A percentile compares a stretch with the other conserved stretches of the same genome.
Conservation (phyloP, 23 red algal species). For the Cyanidium caldarium region DNA sequence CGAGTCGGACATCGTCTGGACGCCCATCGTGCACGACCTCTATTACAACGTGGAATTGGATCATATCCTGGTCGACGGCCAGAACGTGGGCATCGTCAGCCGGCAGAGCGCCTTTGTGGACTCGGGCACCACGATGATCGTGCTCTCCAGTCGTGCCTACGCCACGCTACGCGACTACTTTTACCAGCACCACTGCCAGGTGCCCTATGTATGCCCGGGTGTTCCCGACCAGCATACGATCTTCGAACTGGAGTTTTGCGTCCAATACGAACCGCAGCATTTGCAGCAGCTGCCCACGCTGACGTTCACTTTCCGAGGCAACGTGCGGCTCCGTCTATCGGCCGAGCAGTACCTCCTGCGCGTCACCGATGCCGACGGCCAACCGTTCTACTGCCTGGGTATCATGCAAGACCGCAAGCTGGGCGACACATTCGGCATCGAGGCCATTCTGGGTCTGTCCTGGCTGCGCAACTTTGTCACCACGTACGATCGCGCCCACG, state of each 20-base stretch:
- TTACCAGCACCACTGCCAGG: conserved; percentile 52
- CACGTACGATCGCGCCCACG: background rate
- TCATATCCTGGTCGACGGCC: conserved; percentile 29
- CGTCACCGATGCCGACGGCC: background rate
- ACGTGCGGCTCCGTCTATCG: background rate
- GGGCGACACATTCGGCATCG: background rate
- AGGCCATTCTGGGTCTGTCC: background rate
- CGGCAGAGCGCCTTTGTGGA: conserved; percentile 41
- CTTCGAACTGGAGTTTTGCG: background rate
- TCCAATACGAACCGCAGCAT: background rate
- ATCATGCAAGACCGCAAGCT: background rate
- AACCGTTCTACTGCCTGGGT: background rate
- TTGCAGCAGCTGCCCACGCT: background rate
- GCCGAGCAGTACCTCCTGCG: background rate
- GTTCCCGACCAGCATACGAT: background rate
- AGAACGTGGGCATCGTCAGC: conserved; percentile 22
- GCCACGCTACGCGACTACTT: conserved; percentile 42
- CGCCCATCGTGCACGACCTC: conserved; percentile 26
- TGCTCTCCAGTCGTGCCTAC: conserved; percentile 38
- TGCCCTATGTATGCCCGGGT: background rate
- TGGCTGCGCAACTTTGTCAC: conserved; percentile 1
- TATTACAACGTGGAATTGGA: conserved; percentile 31
- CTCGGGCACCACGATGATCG: conserved; percentile 75
- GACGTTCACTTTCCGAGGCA: background rate
- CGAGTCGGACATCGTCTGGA: conserved; percentile 30